Evolutionary conservation across 192 early-diverging fungal species (phyloP).

Genomic region (Linnemannia elongata): DNA sequence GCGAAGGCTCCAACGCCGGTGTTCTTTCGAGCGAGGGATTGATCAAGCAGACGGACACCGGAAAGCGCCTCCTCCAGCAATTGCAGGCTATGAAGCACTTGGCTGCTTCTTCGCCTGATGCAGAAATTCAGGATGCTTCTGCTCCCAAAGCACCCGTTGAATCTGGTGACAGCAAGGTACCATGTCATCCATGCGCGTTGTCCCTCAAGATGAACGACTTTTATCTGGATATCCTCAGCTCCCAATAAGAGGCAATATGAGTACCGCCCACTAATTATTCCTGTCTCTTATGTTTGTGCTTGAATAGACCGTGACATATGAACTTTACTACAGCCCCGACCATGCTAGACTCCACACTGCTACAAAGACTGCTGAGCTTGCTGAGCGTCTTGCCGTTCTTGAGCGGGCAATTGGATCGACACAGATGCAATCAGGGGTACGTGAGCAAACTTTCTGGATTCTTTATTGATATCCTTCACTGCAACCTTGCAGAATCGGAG

Average conservation of each 20-base stretch:
- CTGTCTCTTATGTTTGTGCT: neutral
- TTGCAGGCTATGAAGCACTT: slow-evolving; percentile 65
- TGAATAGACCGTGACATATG: slow-evolving; percentile 74
- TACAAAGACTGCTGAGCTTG: slow-evolving; percentile 72
- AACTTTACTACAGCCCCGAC: slow-evolving; percentile 79
- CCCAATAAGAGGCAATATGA: neutral
- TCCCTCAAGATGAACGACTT: too few relatives aligned
- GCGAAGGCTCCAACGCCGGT: slow-evolving; percentile 42
- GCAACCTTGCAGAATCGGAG: slow-evolving; percentile 34
- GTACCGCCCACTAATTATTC: neutral
- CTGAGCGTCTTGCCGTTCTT: slow-evolving; percentile 74
- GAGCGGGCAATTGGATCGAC: slow-evolving; percentile 79
- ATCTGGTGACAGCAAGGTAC: slow-evolving; percentile 39
- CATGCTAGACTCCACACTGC: slow-evolving; percentile 66
- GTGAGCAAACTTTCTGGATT: slow-evolving; percentile 8
- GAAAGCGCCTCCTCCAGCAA: slow-evolving; percentile 66
- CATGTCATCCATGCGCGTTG: too few relatives aligned
- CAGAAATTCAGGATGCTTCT: slow-evolving; percentile 16
- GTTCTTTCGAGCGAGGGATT: slow-evolving; percentile 52
- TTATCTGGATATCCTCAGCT: neutral
- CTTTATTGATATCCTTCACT: slow-evolving; percentile 9
- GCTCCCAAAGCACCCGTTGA: slow-evolving; percentile 19
- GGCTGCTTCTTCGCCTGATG: slow-evolving; percentile 4
- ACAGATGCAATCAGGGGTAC: slow-evolving; percentile 65
- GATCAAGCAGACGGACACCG: slow-evolving; percentile 63